Evolutionary conservation across 148 eudicot genomes (phyloP), one percentile per base, ranked within the genome.

Genomic region (Amaranthus palmeri): DNA sequence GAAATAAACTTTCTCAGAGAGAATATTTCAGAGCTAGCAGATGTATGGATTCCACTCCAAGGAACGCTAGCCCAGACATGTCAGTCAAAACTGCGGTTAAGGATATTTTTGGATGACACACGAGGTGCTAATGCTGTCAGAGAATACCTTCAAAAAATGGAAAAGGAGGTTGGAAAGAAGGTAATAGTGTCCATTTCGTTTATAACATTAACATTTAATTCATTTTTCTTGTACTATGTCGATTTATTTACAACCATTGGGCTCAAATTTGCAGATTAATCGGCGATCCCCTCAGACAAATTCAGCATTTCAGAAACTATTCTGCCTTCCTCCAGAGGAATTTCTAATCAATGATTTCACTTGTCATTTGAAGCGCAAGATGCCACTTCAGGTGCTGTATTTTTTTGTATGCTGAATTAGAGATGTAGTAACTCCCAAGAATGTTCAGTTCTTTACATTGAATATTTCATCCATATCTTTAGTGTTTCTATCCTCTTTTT

Each of bases 81-180:
- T 82, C 99, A 95, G 74, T 91, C 99, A 13, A 95, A 90, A 82
- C 70, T 95, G 81, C 91, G 88, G 79, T 72, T 95, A 72, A 88
- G 97, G 77, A 88, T 95, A 50, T 89, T 95, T 74, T 71, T 95
- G 86, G 88, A 95, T 77, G 86, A 91, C 80, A 88, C 90, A 43
- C 81, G 83, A 74, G 90, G 92, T 60, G 78, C 84, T 67, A 87
- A 84, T 88, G 86, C 87, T 73, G 86, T 90, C 42, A 83, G 84
- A 79, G 92, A 95, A 64, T 95, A 91, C 80, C 78, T 95, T 73
- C 82, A 83, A 52, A 95, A 87, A 83, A 89, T 95, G 97, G 99
- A 91, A 83, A 90, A 91, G 85, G 90, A 86, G 74, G 99, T 95
- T 58, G 99, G 99, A 36, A 95, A 91, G 86, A 89, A 92, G 99